phyloP scores from a whole-genome alignment of 2,329 filamentous ascomycete species.

The Didymella pomorum region DNA sequence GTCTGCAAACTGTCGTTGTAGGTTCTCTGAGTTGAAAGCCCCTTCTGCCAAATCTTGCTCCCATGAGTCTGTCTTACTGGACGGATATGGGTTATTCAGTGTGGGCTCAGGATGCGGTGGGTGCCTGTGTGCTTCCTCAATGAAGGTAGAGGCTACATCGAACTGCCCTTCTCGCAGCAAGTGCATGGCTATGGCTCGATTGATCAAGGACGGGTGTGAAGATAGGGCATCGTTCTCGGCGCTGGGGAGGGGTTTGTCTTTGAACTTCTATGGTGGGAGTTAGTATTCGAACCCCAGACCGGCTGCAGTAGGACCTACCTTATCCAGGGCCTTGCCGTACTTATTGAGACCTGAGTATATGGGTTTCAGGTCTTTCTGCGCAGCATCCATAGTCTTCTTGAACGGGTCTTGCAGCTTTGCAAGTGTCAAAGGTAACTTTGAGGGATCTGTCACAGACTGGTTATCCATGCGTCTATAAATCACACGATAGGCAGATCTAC shows the following conservation, averaged over 20 bases:
- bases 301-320: slow-evolving; percentile 60
- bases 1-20: slow-evolving; percentile 82
- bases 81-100: slow-evolving; percentile 46
- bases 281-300: not conserved
- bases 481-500: slow-evolving; percentile 45
- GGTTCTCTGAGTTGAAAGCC: slow-evolving; percentile 67
- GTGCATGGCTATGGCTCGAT: slow-evolving; percentile 96
- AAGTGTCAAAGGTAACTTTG: slow-evolving; percentile 75
- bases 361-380: slow-evolving; percentile 83
- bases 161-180: slow-evolving; percentile 95
- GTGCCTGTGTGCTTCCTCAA: slow-evolving; percentile 70
- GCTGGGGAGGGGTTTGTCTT: slow-evolving; percentile 71
- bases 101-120: slow-evolving; percentile 53
- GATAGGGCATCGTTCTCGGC: slow-evolving; percentile 83
- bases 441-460: slow-evolving; percentile 63
- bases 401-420: slow-evolving; percentile 87
- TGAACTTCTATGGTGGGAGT: slow-evolving; percentile 60
- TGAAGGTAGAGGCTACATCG: slow-evolving; percentile 82
- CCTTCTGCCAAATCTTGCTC: slow-evolving; percentile 61
- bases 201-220: slow-evolving; percentile 78
- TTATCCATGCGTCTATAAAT: slow-evolving; percentile 26
- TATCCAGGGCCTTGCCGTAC: slow-evolving; percentile 86
- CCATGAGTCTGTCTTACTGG: slow-evolving; percentile 43
- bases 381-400: slow-evolving; percentile 78
- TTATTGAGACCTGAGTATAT: slow-evolving; percentile 82